These are phyloP conservation scores for Rhizopogon vulgaris DNA, from an alignment of 768 basidiomycete species.

Conservation along the genomic window DNA sequence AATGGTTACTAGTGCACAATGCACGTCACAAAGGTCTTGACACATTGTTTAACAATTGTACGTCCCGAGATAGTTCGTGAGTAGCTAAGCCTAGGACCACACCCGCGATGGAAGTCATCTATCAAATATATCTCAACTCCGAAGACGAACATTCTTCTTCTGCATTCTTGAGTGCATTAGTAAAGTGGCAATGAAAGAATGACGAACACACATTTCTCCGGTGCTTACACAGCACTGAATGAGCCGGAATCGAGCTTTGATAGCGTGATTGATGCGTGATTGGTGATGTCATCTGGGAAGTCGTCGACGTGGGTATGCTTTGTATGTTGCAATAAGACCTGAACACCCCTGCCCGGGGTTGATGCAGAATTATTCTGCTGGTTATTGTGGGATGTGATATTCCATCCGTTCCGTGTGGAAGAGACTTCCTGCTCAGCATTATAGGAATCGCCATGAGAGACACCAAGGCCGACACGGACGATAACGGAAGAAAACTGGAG, in stretches of 20 bases:
- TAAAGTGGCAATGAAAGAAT: too few species aligned
- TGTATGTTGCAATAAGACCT: constrained; percentile 2
- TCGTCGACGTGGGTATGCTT: constrained; percentile 4
- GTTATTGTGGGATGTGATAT: neutral
- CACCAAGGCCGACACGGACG: constrained; percentile 14
- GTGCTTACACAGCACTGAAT: neutral
- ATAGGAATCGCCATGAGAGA: constrained; percentile 9
- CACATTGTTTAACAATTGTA: too few species aligned
- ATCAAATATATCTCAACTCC: too few species aligned
- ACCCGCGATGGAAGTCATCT: too few species aligned
- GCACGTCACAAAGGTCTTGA: too few species aligned
- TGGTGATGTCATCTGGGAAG: neutral
- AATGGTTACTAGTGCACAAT: too few species aligned
- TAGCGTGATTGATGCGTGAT: neutral
- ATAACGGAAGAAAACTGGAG: constrained; percentile 17
- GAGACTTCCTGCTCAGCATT: neutral
- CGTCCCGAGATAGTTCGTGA: too few species aligned
- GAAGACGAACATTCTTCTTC: neutral
- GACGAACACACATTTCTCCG: too few species aligned
- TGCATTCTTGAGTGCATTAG: neutral
- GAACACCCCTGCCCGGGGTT: constrained; percentile 3
- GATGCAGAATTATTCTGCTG: neutral
- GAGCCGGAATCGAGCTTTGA: neutral
- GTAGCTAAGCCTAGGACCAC: too few species aligned
- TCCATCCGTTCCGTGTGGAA: neutral